These are phyloP conservation scores for Ceratobasidium sp. DNA, from an alignment of 1,284 basidiomycete species.

Conservation along the genomic window DNA sequence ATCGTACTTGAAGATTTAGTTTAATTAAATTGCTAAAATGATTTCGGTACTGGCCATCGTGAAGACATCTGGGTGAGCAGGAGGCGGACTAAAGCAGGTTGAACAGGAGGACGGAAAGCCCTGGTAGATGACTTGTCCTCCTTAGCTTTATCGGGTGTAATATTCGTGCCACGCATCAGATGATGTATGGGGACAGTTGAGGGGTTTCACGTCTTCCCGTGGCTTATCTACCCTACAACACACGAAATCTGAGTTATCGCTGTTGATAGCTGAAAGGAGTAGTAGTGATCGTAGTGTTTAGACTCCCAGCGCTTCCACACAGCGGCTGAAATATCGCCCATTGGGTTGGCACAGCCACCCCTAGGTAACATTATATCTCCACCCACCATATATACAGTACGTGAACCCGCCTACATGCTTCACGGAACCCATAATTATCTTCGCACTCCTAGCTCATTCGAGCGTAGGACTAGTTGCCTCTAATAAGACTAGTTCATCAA, in stretches of 20 bases:
- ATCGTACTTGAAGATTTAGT: too few relatives aligned
- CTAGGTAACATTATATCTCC: not conserved
- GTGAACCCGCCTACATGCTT: not conserved
- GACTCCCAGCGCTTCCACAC: not conserved
- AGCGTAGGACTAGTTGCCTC: too few relatives aligned
- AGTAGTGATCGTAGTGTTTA: too few relatives aligned
- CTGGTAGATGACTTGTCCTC: not conserved
- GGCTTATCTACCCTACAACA: constrained; percentile 16
- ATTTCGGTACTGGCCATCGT: not conserved
- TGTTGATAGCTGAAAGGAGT: not conserved
- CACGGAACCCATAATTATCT: not conserved
- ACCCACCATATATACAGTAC: not conserved
- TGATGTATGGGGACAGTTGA: not conserved
- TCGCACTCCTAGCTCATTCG: not conserved
- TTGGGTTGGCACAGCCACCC: not conserved
- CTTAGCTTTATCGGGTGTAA: not conserved
- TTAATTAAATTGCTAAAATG: too few relatives aligned
- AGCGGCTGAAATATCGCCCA: not conserved
- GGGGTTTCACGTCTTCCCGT: not conserved
- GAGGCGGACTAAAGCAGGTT: not conserved
- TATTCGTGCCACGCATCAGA: not conserved
- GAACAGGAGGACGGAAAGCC: not conserved
- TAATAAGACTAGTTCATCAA: not conserved
- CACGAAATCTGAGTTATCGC: not conserved
- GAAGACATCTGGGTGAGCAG: not conserved